These are phyloP conservation scores for Penicillium digitatum DNA, from an alignment of 2,329 filamentous ascomycete species.

Conservation along the genomic window DNA sequence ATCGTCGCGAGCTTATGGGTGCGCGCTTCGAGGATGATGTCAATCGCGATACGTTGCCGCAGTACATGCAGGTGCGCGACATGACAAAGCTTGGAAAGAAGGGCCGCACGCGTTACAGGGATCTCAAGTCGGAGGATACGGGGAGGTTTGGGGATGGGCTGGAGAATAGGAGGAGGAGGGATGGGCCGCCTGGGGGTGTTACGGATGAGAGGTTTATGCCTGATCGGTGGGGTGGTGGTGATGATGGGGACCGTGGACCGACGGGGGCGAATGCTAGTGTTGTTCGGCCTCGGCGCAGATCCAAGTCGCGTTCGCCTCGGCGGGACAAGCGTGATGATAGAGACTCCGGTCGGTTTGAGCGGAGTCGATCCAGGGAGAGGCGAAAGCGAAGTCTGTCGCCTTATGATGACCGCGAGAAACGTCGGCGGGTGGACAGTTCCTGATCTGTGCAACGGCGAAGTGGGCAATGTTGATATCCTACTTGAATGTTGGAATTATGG, in stretches of 20 bases:
- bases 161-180: conserved; percentile 26
- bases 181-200: conserved; percentile 37
- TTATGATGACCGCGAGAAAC: conserved; percentile 42
- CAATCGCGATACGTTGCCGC: conserved; percentile 77
- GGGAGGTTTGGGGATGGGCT: conserved; percentile 65
- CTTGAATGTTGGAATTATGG: conserved; percentile 21
- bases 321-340: conserved; percentile 40
- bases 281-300: conserved; percentile 38
- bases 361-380: conserved; percentile 47
- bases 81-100: conserved; percentile 92
- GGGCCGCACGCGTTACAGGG: conserved; percentile 83
- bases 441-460: conserved; percentile 11
- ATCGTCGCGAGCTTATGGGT: conserved; percentile 81
- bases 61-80: conserved; percentile 88
- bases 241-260: conserved; percentile 30
- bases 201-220: conserved; percentile 48
- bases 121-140: conserved; percentile 85
- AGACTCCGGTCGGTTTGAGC: conserved; percentile 31
- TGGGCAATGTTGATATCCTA: conserved; percentile 2
- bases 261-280: conserved; percentile 47
- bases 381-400: conserved; percentile 44
- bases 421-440: conserved; percentile 34
- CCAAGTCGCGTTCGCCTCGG: conserved; percentile 49
- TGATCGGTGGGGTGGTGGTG: conserved; percentile 39
- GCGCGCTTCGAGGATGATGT: conserved; percentile 78